Evolutionary conservation across 2,329 filamentous ascomycete species (phyloP).

Genomic region (Apiospora arundinis): DNA sequence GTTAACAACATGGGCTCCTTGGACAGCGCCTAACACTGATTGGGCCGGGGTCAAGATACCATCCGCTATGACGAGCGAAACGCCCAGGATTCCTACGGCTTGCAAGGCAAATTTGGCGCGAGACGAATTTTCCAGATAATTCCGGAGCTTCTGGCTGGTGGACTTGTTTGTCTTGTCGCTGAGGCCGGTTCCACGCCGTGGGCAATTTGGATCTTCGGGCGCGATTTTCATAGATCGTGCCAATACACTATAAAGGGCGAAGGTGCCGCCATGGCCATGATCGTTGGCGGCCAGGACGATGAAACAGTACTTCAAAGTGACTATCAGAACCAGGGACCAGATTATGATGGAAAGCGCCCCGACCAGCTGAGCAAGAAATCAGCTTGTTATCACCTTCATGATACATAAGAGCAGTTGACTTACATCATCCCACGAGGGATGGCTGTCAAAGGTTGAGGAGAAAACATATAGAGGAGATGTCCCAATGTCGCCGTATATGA

Average conservation of each 20-base stretch:
- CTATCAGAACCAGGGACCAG: constrained; percentile 69
- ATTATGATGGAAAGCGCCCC: constrained; percentile 70
- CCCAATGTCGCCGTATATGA: constrained; percentile 72
- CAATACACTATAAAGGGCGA: constrained; percentile 68
- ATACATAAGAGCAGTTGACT: background rate
- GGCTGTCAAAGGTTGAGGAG: constrained; percentile 64
- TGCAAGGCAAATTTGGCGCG: constrained; percentile 59
- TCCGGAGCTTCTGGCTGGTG: constrained; percentile 56
- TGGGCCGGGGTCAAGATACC: constrained; percentile 71
- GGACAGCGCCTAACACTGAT: constrained; percentile 69
- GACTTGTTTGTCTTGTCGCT: constrained; percentile 50
- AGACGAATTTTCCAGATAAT: constrained; percentile 59
- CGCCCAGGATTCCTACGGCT: constrained; percentile 65
- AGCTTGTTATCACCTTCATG: background rate
- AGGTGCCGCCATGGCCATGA: constrained; percentile 71
- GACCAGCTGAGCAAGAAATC: constrained; percentile 45
- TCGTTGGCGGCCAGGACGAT: constrained; percentile 69
- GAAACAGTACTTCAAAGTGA: constrained; percentile 69
- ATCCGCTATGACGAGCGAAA: constrained; percentile 68
- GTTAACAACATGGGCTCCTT: constrained; percentile 62
- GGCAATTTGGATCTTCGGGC: constrained; percentile 59
- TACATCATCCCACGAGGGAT: constrained; percentile 58
- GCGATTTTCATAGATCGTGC: constrained; percentile 64
- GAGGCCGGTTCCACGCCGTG: constrained; percentile 58
- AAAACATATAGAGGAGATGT: constrained; percentile 69